Evolutionary conservation across 2,329 filamentous ascomycete genomes (phyloP).

Genomic region (Fusarium humuli): DNA sequence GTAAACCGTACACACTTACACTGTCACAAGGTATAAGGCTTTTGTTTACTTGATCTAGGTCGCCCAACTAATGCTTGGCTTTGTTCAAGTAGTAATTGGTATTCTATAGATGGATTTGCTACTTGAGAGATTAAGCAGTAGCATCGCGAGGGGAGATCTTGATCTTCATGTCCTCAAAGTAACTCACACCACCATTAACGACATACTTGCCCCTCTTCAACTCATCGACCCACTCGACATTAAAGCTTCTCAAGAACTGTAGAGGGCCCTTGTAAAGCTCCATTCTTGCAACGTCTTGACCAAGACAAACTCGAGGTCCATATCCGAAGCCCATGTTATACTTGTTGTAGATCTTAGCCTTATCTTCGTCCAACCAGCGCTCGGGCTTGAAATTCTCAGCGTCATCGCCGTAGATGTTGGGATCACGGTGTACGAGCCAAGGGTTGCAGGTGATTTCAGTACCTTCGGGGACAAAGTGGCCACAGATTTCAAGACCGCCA

Average conservation of each 20-base stretch:
- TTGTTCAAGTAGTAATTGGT: neutral
- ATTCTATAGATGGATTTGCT: neutral
- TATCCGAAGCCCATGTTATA: constrained; percentile 53
- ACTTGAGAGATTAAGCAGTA: neutral
- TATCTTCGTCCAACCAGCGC: constrained; percentile 53
- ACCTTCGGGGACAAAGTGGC: constrained; percentile 47
- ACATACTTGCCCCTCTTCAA: constrained; percentile 25
- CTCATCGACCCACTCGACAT: constrained; percentile 21
- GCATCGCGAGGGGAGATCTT: constrained; percentile 20
- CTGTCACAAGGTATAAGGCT: no score
- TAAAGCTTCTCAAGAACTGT: constrained; percentile 30
- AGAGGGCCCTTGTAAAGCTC: constrained; percentile 51
- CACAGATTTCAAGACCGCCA: constrained; percentile 56
- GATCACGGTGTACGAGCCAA: constrained; percentile 53
- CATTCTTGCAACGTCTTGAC: constrained; percentile 57
- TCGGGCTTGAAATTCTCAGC: constrained; percentile 54
- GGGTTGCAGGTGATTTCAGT: constrained; percentile 52
- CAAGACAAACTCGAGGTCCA: constrained; percentile 57
- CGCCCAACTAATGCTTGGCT: no score
- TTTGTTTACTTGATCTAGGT: no score
- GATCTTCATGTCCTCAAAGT: constrained; percentile 33
- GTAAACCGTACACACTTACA: neutral
- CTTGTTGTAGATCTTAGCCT: constrained; percentile 47
- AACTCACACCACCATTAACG: constrained; percentile 35
- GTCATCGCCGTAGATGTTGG: constrained; percentile 49